Conservation (phyloP, 2,329 filamentous ascomycete genomes). For the Fusarium pseudonygamai region DNA sequence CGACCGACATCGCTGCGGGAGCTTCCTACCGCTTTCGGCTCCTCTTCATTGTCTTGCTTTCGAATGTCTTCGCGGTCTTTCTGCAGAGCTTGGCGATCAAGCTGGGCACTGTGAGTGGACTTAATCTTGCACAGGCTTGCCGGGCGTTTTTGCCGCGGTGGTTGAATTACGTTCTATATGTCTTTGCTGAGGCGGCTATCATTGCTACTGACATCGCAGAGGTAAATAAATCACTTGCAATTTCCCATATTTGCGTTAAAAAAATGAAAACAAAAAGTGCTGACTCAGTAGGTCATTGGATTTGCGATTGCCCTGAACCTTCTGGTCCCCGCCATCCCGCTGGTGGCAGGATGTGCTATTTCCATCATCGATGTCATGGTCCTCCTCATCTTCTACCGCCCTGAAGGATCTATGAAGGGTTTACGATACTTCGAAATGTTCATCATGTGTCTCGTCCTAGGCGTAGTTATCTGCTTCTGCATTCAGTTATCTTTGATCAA, state of each 20-base stretch:
- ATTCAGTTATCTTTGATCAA: neutral
- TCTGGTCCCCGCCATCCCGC: neutral
- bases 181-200: neutral
- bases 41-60: neutral
- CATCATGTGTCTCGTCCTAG: neutral
- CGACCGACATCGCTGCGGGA: neutral
- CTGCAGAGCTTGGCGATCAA: neutral
- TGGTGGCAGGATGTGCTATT: neutral
- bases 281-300: neutral
- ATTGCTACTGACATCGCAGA: neutral
- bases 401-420: neutral
- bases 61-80: accelerated
- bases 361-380: neutral
- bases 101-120: neutral
- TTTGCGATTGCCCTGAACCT: neutral
- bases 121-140: neutral
- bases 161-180: neutral
- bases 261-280: neutral
- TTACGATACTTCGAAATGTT: neutral
- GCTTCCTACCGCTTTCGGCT: neutral
- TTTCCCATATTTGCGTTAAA: accelerated
- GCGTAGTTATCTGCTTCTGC: neutral
- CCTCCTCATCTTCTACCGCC: neutral
- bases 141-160: neutral
- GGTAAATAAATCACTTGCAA: neutral